Base-by-base conservation (phyloP, 2,329 filamentous ascomycete species). In the Acephala macrosclerotiorum region DNA sequence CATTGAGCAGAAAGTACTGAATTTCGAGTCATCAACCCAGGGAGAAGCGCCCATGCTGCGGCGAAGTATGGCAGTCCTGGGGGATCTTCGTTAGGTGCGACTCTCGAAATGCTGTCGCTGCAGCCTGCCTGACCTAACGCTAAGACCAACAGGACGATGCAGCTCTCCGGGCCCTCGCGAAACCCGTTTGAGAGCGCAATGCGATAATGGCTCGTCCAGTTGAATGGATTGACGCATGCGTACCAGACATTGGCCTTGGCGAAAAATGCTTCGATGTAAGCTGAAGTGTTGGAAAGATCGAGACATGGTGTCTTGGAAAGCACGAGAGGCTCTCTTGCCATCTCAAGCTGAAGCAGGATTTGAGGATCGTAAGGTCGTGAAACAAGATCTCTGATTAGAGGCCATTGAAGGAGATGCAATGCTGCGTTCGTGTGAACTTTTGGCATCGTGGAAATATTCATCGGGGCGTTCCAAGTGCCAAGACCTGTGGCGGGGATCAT, bases 221-320 rank as follows among this genome's bases (percentile, higher is more conserved):
- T 91, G 76, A 92, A 92, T 0, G 92, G 92, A 75, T 94, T 94
- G 38, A 96, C 91, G 72, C 91, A 93, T 11, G 92, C 92, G 73
- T 95, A 95, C 90, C 92, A 95, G 2, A 94, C 85, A 70, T 95
- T 95, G 66, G 94, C 92, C 49, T 90, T 85, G 65, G 91, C 89
- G 74, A 95, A 96, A 77, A 93, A 95, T 0, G 92, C 89, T 74
- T 91, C 88, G 47, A 93, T 90, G 76, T 94, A 94, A 3, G 88
- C 85, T 56, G 88, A 85, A 1, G 89, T 91, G 75, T 93, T 93
- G 53, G 89, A 90, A 51, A 94, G 79, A 76, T 94, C 91, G 65
- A 94, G 84, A 70, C 85, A 87, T 0, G 86, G 85, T 0, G 85
- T 87, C 72, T 88, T 88, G 14, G 88, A 88, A 56, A 90, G 80